Percentiles rank a stretch among this genome's conserved stretches.
Evolutionary conservation across 371 early-diverging fungal genomes (phyloP).

Genomic region (Dinochytrium kinnereticum): DNA sequence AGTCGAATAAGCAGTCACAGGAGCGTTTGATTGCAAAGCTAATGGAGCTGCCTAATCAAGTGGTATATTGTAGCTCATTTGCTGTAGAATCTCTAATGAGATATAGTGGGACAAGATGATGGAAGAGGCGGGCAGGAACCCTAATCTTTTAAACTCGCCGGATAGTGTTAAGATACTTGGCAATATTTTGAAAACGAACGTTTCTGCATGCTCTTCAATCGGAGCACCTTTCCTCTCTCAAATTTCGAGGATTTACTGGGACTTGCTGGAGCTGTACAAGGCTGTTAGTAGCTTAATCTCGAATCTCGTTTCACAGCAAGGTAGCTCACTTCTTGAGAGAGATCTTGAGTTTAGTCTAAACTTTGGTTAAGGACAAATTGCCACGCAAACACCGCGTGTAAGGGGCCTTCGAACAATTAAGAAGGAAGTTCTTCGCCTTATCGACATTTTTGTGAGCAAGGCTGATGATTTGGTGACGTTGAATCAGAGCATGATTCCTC

Average conservation of each 20-base stretch:
- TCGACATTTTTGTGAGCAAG: constrained; percentile 84
- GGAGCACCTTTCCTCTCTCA: constrained; percentile 87
- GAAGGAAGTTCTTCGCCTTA: constrained; percentile 88
- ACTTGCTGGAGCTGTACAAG: constrained; percentile 88
- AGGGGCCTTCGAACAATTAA: constrained; percentile 93
- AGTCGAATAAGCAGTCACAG: constrained; percentile 71
- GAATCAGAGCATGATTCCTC: constrained; percentile 81
- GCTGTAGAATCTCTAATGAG: neutral
- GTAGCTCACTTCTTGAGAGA: too few species aligned
- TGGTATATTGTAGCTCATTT: constrained; percentile 67
- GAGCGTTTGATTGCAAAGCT: constrained; percentile 80
- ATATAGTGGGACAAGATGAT: constrained; percentile 81
- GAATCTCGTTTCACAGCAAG: constrained; percentile 74
- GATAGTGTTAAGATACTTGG: constrained; percentile 84
- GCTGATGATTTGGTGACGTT: constrained; percentile 82
- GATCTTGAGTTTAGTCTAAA: neutral
- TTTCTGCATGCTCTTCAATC: constrained; percentile 85
- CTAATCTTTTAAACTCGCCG: constrained; percentile 75
- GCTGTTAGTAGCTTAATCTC: constrained; percentile 86
- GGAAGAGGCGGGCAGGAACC: constrained; percentile 70
- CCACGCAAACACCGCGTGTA: constrained; percentile 89
- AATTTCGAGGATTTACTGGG: constrained; percentile 84
- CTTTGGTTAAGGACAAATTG: constrained; percentile 64
- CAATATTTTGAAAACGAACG: constrained; percentile 95
- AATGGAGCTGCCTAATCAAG: constrained; percentile 88